A percentile compares a stretch with the other conserved stretches of the same genome.
These are phyloP conservation scores for Fomitopsis pinicola DNA, from an alignment of 1,284 basidiomycete species.

Conservation along the genomic window DNA sequence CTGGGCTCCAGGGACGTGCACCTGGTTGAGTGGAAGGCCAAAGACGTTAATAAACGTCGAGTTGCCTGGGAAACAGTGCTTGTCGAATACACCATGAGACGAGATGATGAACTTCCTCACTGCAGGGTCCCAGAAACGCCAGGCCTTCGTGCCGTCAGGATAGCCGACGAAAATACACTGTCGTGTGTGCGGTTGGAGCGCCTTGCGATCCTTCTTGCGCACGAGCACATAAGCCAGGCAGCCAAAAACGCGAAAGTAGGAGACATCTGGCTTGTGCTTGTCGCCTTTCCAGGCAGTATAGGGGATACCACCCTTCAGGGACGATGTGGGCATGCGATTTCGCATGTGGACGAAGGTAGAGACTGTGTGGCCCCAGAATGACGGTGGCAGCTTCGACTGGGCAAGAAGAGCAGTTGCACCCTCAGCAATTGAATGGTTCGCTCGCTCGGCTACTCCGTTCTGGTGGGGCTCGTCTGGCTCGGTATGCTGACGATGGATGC, in stretches of 20 bases:
- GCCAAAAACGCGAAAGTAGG: too few relatives aligned
- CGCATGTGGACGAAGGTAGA: too few relatives aligned
- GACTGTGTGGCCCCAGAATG: slow-evolving; percentile 19
- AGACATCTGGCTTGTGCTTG: too few relatives aligned
- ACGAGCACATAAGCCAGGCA: too few relatives aligned
- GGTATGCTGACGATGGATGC: slow-evolving; percentile 20
- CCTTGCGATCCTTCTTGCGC: too few relatives aligned
- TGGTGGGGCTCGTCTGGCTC: slow-evolving; percentile 25
- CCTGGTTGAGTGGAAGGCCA: neutral
- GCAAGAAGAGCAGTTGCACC: slow-evolving; percentile 14
- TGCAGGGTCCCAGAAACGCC: too few relatives aligned
- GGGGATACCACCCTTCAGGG: too few relatives aligned
- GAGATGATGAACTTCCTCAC: neutral
- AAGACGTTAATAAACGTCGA: slow-evolving; percentile 6
- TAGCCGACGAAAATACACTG: too few relatives aligned
- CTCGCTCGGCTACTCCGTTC: slow-evolving; percentile 31
- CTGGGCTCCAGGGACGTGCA: neutral
- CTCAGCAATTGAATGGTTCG: slow-evolving; percentile 18
- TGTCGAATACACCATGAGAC: slow-evolving; percentile 26
- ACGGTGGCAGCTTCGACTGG: slow-evolving; percentile 20
- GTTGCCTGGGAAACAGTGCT: slow-evolving; percentile 16
- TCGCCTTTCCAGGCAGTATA: too few relatives aligned
- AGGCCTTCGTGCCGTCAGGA: too few relatives aligned
- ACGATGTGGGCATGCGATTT: too few relatives aligned
- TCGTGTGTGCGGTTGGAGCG: too few relatives aligned